A percentile compares a stretch with the other conserved stretches of the same genome.
Conservation (phyloP, 2,329 filamentous ascomycete species). For the Graphilbum fragrans region DNA sequence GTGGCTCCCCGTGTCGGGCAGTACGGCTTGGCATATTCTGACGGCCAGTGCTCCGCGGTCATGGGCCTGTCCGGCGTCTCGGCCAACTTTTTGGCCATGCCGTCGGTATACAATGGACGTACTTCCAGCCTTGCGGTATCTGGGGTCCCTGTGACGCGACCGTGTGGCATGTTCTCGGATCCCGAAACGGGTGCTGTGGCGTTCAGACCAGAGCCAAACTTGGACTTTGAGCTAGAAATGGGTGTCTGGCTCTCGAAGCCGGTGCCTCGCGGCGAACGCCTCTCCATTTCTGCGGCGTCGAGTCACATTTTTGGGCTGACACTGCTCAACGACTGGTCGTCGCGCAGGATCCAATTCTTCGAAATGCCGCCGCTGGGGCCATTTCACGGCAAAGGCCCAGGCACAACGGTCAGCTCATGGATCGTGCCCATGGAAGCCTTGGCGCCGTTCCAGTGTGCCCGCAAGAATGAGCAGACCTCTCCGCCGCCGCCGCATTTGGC, state of each 20-base stretch:
- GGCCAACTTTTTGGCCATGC: neutral
- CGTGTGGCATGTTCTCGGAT: neutral
- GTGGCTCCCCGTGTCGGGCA: too few relatives aligned
- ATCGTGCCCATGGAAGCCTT: neutral
- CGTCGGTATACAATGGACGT: neutral
- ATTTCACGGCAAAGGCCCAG: neutral
- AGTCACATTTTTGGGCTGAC: neutral
- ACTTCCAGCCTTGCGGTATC: neutral
- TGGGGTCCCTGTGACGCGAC: neutral
- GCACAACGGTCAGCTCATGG: neutral
- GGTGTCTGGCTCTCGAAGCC: neutral
- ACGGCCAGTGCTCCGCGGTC: neutral
- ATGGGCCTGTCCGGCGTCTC: neutral
- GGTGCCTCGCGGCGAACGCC: neutral
- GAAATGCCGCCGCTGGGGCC: neutral
- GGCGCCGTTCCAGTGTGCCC: neutral
- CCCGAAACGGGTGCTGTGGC: neutral
- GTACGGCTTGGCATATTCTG: too few relatives aligned
- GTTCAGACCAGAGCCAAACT: neutral
- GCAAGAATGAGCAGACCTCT: neutral
- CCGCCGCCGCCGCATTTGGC: neutral
- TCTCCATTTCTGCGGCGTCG: neutral
- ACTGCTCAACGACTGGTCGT: slow-evolving; percentile 1
- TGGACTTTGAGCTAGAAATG: neutral
- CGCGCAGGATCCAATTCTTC: neutral